phyloP scores from a whole-genome alignment of 805 yeast genomes.

The Saccharomycopsis sp. region DNA sequence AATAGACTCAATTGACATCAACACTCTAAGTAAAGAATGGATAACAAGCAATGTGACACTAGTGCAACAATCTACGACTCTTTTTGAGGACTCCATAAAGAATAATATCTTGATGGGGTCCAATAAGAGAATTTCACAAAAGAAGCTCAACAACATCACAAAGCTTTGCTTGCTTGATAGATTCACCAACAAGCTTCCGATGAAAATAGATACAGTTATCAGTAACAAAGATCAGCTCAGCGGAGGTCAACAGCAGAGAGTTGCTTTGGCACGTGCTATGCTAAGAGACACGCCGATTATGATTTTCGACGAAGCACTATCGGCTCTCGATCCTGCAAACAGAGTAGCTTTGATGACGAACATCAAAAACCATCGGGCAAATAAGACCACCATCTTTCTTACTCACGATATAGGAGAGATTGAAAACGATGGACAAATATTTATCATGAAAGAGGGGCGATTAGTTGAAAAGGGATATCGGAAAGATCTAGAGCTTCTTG shows the following conservation, averaged over 20 bases:
- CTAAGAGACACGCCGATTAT: slow-evolving; percentile 67
- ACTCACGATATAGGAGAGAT: slow-evolving; percentile 73
- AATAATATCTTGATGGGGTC: slow-evolving; percentile 58
- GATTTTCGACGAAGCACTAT: slow-evolving; percentile 78
- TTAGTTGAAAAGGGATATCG: slow-evolving; percentile 41
- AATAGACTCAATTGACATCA: slow-evolving; percentile 48
- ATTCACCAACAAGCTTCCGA: slow-evolving; percentile 43
- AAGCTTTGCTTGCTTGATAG: slow-evolving; percentile 43
- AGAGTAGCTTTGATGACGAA: slow-evolving; percentile 41
- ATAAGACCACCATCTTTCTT: slow-evolving; percentile 69
- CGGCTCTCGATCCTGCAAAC: slow-evolving; percentile 63
- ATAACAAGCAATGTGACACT: slow-evolving; percentile 57
- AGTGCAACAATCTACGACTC: slow-evolving; percentile 62
- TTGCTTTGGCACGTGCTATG: slow-evolving; percentile 79
- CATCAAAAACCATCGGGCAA: slow-evolving; percentile 53
- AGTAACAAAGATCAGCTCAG: slow-evolving; percentile 45
- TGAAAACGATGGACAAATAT: slow-evolving; percentile 47
- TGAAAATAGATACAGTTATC: slow-evolving; percentile 49
- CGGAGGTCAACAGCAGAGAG: slow-evolving; percentile 87
- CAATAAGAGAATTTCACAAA: slow-evolving; percentile 21
- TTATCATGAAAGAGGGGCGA: slow-evolving; percentile 52
- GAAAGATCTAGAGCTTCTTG: slow-evolving; percentile 24
- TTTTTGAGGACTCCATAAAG: slow-evolving; percentile 57
- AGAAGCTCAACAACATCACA: slow-evolving; percentile 18
- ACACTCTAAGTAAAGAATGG: slow-evolving; percentile 41